These are phyloP conservation scores for Herpetomonas tarakana DNA, from an alignment of 208 protist genomes.

Conservation along the genomic window DNA sequence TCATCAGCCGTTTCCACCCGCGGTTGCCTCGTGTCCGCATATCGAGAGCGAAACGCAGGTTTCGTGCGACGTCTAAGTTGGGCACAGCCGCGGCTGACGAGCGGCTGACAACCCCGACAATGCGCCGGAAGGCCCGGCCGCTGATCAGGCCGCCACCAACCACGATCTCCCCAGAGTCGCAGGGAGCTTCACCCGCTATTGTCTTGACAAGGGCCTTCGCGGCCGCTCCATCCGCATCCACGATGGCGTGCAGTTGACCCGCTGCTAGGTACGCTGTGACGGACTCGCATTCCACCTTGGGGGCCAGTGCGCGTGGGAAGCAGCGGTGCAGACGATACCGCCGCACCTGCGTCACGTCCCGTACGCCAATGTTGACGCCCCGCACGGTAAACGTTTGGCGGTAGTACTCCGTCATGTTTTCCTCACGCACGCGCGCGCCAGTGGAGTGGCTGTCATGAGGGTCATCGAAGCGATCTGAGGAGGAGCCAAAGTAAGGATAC, in stretches of 20 bases:
- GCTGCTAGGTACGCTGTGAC: slow-evolving; percentile 32
- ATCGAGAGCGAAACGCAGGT: slow-evolving; percentile 50
- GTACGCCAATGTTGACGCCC: slow-evolving; percentile 34
- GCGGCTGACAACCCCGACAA: slow-evolving; percentile 23
- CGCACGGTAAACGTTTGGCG: slow-evolving; percentile 24
- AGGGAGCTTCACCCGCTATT: not conserved
- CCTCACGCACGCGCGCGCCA: not conserved
- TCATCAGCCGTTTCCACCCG: slow-evolving; percentile 29
- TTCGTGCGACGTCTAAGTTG: slow-evolving; percentile 44
- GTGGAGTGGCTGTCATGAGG: not conserved
- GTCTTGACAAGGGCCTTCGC: slow-evolving; percentile 18
- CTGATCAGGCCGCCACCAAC: not conserved
- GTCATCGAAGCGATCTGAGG: slow-evolving; percentile 1
- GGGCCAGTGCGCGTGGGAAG: slow-evolving; percentile 12
- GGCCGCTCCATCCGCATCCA: slow-evolving; percentile 33
- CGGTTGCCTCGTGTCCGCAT: slow-evolving; percentile 34
- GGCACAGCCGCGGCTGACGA: slow-evolving; percentile 18
- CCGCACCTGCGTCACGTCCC: slow-evolving; percentile 31
- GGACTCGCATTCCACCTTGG: slow-evolving; percentile 34
- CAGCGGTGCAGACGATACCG: slow-evolving; percentile 20
- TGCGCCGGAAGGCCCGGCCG: slow-evolving; percentile 4
- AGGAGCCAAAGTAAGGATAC: slow-evolving; percentile 4
- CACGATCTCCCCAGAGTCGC: slow-evolving; percentile 17
- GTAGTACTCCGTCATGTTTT: slow-evolving; percentile 21
- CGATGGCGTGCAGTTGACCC: slow-evolving; percentile 37